Conservation (phyloP, 495 filamentous ascomycete species). For the Lepidopterella palustris region DNA sequence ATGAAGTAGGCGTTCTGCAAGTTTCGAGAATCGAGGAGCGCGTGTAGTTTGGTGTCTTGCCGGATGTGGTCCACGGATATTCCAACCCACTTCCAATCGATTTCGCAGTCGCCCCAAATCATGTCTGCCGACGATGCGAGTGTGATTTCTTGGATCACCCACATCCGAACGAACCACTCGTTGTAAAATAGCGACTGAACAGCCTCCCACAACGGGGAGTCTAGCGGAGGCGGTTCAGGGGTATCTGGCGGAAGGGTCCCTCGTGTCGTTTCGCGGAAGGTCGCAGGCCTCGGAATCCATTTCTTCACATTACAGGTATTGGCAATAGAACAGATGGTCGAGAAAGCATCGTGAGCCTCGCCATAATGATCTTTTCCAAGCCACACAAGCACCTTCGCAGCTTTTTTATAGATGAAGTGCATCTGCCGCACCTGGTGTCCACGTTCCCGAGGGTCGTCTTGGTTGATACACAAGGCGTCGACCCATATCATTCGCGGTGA, state of each 20-base stretch:
- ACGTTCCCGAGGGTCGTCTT: slow-evolving; percentile 10
- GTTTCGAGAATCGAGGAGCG: neutral
- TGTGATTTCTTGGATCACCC: slow-evolving; percentile 25
- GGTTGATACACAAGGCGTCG: slow-evolving; percentile 22
- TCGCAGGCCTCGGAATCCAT: neutral
- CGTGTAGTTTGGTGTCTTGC: neutral
- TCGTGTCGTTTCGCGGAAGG: neutral
- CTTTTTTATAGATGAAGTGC: slow-evolving; percentile 13
- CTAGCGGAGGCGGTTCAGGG: neutral
- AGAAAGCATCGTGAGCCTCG: slow-evolving; percentile 5
- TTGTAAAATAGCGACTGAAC: slow-evolving; percentile 9
- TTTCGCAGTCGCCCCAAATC: slow-evolving; percentile 13
- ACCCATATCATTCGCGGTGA: slow-evolving; percentile 13
- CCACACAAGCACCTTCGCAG: slow-evolving; percentile 18
- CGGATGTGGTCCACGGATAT: slow-evolving; percentile 8
- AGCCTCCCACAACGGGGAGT: slow-evolving; percentile 1
- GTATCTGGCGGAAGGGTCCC: neutral
- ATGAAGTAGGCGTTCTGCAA: slow-evolving; percentile 25
- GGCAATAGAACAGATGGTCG: slow-evolving; percentile 6
- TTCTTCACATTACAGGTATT: neutral
- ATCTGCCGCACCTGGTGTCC: slow-evolving; percentile 11
- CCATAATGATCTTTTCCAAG: slow-evolving; percentile 13
- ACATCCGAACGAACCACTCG: slow-evolving; percentile 24
- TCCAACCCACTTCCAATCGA: slow-evolving; percentile 13
- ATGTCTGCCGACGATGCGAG: slow-evolving; percentile 12